Conservation (phyloP, 495 filamentous ascomycete species). For the Penicillium robsamsonii region DNA sequence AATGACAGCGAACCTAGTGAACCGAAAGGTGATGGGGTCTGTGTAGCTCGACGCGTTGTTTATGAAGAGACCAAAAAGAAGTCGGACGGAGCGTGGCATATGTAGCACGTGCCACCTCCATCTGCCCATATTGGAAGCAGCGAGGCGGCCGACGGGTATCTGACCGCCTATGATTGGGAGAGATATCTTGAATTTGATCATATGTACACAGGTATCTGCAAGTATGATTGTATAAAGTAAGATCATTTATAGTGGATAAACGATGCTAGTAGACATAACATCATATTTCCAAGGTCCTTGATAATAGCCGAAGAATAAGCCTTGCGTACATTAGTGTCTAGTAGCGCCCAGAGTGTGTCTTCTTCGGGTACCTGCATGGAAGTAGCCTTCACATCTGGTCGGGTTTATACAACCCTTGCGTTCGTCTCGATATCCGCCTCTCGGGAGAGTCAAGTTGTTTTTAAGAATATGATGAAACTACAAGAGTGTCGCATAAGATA, state of each 20-base stretch:
- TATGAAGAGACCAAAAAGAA: neutral
- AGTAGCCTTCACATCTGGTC: neutral
- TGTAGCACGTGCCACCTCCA: neutral
- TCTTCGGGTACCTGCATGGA: neutral
- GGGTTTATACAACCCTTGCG: neutral
- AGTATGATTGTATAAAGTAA: too few relatives aligned
- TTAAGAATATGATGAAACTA: neutral
- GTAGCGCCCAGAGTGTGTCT: neutral
- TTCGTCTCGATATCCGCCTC: neutral
- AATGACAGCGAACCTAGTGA: neutral
- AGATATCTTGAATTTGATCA: neutral
- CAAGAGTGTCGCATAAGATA: too few relatives aligned
- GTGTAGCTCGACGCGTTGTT: neutral
- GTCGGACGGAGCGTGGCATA: too few relatives aligned
- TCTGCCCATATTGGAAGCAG: neutral
- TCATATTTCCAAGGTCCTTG: neutral
- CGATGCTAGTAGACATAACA: too few relatives aligned
- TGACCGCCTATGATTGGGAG: neutral
- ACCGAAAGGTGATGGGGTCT: neutral
- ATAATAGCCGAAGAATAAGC: neutral
- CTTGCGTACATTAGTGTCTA: neutral
- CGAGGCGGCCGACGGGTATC: neutral
- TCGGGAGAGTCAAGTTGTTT: neutral
- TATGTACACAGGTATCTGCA: too few relatives aligned
- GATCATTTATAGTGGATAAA: too few relatives aligned